phyloP scores from a whole-genome alignment of 352 stramenopile genomes.

The Phytophthora pseudosyringae region DNA sequence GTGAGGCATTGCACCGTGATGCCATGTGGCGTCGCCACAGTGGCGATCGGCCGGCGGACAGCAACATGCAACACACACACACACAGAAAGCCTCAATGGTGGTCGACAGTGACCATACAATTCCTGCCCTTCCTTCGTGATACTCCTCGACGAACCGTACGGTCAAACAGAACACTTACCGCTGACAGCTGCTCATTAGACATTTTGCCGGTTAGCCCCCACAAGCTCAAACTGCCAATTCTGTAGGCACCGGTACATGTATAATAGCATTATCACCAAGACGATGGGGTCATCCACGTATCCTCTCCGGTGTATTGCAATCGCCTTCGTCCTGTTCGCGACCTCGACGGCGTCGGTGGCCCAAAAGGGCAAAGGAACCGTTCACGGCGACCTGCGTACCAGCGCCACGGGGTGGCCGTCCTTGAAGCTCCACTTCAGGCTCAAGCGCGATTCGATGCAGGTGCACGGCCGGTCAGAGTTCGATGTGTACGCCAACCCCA shows the following conservation, averaged over 20 bases:
- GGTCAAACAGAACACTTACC: slow-evolving; percentile 11
- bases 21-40: no score
- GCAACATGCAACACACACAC: slow-evolving; percentile 13
- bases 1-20: no score
- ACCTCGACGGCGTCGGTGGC: slow-evolving; percentile 2
- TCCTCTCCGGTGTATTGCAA: slow-evolving; percentile 3
- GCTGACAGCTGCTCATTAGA: slow-evolving; percentile 17
- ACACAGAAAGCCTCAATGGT: background rate
- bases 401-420: slow-evolving; percentile 41
- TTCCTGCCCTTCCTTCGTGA: slow-evolving; percentile 11
- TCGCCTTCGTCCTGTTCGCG: slow-evolving; percentile 6
- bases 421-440: slow-evolving; percentile 45
- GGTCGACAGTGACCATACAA: slow-evolving; percentile 29
- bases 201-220: slow-evolving; percentile 12
- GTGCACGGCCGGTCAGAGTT: slow-evolving; percentile 41
- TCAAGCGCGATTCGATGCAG: slow-evolving; percentile 50
- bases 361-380: slow-evolving; percentile 21
- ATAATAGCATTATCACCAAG: background rate
- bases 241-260: no score
- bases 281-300: slow-evolving; percentile 7
- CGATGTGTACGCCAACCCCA: slow-evolving; percentile 43
- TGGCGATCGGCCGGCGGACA: slow-evolving; percentile 18
- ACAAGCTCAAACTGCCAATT: background rate
- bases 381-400: slow-evolving; percentile 29
- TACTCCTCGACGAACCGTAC: slow-evolving; percentile 11